These are phyloP conservation scores for Microsporum ferrugineum DNA, from an alignment of 2,329 filamentous ascomycete genomes.

Conservation along the genomic window DNA sequence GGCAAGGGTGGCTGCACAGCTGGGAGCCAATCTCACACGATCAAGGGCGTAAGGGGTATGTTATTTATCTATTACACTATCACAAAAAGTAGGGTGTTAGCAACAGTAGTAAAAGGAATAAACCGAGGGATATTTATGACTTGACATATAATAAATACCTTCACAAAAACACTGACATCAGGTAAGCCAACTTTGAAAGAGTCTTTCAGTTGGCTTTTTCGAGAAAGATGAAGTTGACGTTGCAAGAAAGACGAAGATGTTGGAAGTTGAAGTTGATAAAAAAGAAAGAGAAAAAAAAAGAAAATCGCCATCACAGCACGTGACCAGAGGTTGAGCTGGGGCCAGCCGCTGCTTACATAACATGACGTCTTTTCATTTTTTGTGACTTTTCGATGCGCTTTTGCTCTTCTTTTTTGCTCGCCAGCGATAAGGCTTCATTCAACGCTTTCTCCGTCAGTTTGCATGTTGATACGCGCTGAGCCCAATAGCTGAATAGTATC, in stretches of 20 bases:
- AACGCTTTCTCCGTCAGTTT: neutral
- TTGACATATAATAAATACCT: neutral
- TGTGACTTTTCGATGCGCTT: neutral
- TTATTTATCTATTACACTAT: neutral
- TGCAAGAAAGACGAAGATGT: neutral
- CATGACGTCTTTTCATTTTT: neutral
- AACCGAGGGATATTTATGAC: neutral
- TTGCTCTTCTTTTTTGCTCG: neutral
- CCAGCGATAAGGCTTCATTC: neutral
- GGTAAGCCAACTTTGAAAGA: neutral
- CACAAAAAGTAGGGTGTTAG: neutral
- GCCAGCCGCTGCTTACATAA: conserved; percentile 1
- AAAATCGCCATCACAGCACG: neutral
- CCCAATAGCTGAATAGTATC: neutral
- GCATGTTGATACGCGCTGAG: neutral
- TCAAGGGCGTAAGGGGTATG: neutral
- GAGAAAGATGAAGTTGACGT: neutral
- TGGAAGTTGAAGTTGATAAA: neutral
- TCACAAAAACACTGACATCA: neutral
- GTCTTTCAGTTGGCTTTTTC: neutral
- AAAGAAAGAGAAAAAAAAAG: neutral
- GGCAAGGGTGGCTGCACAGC: neutral
- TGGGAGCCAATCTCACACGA: neutral
- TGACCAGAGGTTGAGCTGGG: neutral
- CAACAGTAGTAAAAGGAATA: neutral